These are phyloP conservation scores for Helotiales sp. DNA, from an alignment of 2,329 filamentous ascomycete genomes.

Conservation along the genomic window DNA sequence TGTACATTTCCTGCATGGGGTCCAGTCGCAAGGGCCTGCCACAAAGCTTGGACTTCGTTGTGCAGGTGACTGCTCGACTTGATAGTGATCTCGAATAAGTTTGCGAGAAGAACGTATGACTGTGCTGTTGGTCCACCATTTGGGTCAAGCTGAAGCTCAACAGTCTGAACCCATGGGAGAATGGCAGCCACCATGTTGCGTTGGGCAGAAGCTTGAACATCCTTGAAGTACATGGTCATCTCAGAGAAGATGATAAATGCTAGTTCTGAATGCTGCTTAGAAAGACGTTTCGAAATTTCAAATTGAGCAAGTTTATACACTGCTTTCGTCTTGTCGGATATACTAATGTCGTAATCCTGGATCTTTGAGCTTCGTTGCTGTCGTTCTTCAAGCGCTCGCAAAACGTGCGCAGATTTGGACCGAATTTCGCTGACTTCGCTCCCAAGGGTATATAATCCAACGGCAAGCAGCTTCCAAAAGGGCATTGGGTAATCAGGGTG, in stretches of 20 bases:
- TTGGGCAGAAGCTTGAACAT: constrained; percentile 77
- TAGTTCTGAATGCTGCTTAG: constrained; percentile 83
- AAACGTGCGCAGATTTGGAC: constrained; percentile 79
- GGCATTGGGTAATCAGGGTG: constrained; percentile 78
- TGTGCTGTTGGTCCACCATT: constrained; percentile 87
- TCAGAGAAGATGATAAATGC: constrained; percentile 96
- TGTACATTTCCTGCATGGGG: constrained; percentile 93
- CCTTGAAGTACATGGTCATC: constrained; percentile 91
- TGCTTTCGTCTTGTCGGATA: constrained; percentile 96
- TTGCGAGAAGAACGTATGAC: constrained; percentile 93
- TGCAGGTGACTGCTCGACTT: constrained; percentile 85
- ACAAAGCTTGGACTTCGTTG: constrained; percentile 95
- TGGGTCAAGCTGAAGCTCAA: constrained; percentile 88
- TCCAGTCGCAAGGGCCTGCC: constrained; percentile 93
- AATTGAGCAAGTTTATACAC: constrained; percentile 98
- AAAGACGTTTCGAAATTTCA: constrained; percentile 87
- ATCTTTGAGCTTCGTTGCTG: constrained; percentile 86
- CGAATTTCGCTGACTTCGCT: constrained; percentile 88
- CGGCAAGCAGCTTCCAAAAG: constrained; percentile 87
- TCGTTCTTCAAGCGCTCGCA: constrained; percentile 79
- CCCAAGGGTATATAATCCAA: constrained; percentile 88
- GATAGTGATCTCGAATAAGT: constrained; percentile 94
- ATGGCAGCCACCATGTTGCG: constrained; percentile 93
- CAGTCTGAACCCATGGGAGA: constrained; percentile 92
- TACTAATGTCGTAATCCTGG: constrained; percentile 96